Evolutionary conservation across 208 protist species (phyloP), one percentile per base, ranked within the genome.

Genomic region (Leishmania guyanensis): DNA sequence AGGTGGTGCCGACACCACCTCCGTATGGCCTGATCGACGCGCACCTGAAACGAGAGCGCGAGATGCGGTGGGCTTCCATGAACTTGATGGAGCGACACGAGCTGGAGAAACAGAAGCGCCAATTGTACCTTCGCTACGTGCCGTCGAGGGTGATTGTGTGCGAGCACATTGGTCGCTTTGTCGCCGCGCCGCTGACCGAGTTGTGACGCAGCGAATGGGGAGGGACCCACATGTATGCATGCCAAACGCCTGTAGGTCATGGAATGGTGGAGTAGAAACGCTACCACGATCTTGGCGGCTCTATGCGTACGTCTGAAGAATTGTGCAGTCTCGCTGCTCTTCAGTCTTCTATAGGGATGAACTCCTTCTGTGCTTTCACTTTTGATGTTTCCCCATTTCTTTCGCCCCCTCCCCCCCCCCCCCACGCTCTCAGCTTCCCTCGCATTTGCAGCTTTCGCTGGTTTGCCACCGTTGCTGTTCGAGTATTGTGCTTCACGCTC

Each of bases 11-110:
- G 43, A 36, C 53, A 12, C 70, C 84, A 0, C 94, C 94, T 29
- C 87, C 84, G 50, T 97, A 92, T 71, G 65, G 90, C 68, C 85
- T 95, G 46, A 80, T 97, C 5, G 65, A 87, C 0, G 88, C 87
- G 43, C 85, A 93, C 84, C 89, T 95, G 33, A 71, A n/a, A 50
- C 87, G 92, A 22, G 86, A 94, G 83, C 71, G 56, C 1, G 78
- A 69, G 3, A 79, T 94, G 75, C 86, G 89, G 54, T 75, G 83
- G 71, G 78, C 79, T 3, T 65, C 77, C 72, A 87, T 93, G 82
- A 91, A 82, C 43, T 60, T 90, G 68, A 58, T 90, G 75, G 80
- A 93, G 72, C 70, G 81, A 51, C 87, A 90, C 77, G 53, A 85
- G 71, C 39, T 84, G 39, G 66, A 72, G 73, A 86, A 87, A 80